These are phyloP conservation scores for Pythium sukuiense DNA, from an alignment of 352 stramenopile species.

Conservation along the genomic window DNA sequence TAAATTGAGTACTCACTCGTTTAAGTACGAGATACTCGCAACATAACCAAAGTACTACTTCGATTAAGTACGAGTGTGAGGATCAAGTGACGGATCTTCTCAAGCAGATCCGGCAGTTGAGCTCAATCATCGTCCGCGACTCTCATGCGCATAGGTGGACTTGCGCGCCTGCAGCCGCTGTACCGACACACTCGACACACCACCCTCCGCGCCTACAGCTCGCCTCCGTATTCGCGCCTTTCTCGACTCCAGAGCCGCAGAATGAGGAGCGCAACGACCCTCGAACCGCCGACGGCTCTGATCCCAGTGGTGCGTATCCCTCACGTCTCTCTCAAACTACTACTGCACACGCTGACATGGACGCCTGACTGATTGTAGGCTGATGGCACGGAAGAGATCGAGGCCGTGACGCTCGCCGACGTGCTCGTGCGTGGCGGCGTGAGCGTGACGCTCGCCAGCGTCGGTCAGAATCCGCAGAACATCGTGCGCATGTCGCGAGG, in stretches of 20 bases:
- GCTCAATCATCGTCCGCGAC: not conserved
- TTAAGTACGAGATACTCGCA: not conserved
- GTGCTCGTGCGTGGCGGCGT: conserved; percentile 72
- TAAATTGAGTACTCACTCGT: not conserved
- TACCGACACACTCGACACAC: not conserved
- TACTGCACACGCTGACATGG: too few relatives aligned
- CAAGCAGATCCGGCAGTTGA: not conserved
- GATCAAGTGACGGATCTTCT: not conserved
- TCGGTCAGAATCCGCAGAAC: conserved; percentile 57
- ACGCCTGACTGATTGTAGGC: conserved; percentile 33
- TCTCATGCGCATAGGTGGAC: not conserved
- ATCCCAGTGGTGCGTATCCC: conserved; percentile 34
- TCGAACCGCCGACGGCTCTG: conserved; percentile 16
- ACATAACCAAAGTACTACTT: not conserved
- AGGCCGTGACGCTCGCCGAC: conserved; percentile 72
- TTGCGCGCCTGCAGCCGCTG: not conserved
- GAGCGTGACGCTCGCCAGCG: conserved; percentile 59
- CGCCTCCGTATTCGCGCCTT: not conserved
- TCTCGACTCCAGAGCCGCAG: not conserved
- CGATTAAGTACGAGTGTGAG: not conserved
- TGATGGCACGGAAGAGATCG: conserved; percentile 83
- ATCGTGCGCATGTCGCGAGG: conserved; percentile 76
- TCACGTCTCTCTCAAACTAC: too few relatives aligned
- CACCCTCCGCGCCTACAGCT: not conserved
- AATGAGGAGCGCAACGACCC: conserved; percentile 11